A percentile compares a stretch with the other conserved stretches of the same genome.
These are phyloP conservation scores for Rhodotorula toruloides DNA, from an alignment of 768 basidiomycete species.

Conservation along the genomic window DNA sequence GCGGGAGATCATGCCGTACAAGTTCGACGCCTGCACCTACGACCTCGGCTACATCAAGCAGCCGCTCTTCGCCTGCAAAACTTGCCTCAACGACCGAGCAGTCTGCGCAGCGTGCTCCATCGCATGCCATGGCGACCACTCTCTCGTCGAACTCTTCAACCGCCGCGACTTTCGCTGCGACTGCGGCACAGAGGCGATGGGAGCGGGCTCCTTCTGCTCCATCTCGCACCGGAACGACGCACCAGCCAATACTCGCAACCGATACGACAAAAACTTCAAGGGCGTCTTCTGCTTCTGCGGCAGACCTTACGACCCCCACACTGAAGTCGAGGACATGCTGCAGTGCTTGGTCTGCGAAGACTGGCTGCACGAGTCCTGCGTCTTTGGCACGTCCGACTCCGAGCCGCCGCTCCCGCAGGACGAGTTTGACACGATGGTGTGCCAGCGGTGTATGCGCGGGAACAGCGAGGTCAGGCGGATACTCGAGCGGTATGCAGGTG, in stretches of 20 bases:
- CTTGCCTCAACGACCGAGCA: conserved; percentile 30
- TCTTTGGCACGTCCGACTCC: conserved; percentile 14
- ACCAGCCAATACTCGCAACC: conserved; percentile 22
- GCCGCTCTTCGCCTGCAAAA: conserved; percentile 37
- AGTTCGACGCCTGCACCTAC: conserved; percentile 31
- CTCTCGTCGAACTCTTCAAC: conserved; percentile 43
- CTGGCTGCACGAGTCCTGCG: conserved; percentile 40
- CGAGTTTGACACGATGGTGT: conserved; percentile 36
- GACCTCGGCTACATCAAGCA: conserved; percentile 36
- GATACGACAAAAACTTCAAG: conserved; percentile 39
- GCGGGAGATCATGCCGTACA: conserved; percentile 34
- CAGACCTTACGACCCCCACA: conserved; percentile 40
- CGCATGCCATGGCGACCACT: conserved; percentile 39
- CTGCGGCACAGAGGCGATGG: conserved; percentile 38
- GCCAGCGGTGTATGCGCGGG: conserved; percentile 16
- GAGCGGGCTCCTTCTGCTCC: conserved; percentile 25
- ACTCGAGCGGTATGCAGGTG: conserved; percentile 30
- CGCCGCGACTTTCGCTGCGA: conserved; percentile 42
- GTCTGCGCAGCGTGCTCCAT: conserved; percentile 40
- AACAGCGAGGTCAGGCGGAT: conserved; percentile 4
- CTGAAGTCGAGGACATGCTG: conserved; percentile 33
- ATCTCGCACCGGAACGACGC: conserved; percentile 28
- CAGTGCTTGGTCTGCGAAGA: conserved; percentile 38
- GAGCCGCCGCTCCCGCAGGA: conserved; percentile 21
- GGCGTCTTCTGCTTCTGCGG: conserved; percentile 42